phyloP scores from a whole-genome alignment of 169 alveolate genomes.

The Eimeria maxima region DNA sequence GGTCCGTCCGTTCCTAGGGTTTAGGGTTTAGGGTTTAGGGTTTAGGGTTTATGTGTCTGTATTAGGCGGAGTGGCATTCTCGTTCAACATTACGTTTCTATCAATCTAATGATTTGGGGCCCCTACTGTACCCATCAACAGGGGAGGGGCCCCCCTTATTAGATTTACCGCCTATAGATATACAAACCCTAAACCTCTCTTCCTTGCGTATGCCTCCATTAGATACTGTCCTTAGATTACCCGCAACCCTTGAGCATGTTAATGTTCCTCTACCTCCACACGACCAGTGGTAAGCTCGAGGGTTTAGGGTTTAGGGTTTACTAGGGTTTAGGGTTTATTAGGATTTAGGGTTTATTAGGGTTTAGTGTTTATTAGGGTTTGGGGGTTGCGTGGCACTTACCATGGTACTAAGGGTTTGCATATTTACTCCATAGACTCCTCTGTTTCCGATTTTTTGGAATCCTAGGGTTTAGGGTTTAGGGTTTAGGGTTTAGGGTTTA shows the following conservation, averaged over 20 bases:
- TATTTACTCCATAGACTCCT: not conserved
- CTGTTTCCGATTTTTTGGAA: not conserved
- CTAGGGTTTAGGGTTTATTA: too few relatives aligned
- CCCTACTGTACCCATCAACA: conserved; percentile 6
- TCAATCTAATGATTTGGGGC: conserved; percentile 53
- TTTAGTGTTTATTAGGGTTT: not conserved
- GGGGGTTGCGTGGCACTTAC: not conserved
- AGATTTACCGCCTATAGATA: not conserved
- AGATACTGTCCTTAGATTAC: not conserved
- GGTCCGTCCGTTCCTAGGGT: too few relatives aligned
- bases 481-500: conserved; percentile 45
- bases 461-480: conserved; percentile 35
- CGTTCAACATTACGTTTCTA: conserved; percentile 54
- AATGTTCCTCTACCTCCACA: conserved; percentile 55
- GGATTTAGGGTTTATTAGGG: not conserved
- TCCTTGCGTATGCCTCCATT: not conserved
- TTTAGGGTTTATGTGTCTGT: conserved; percentile 9
- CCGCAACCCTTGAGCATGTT: conserved; percentile 43
- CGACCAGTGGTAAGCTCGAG: conserved; percentile 27
- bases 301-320: conserved; percentile 47
- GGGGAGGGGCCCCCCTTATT: not conserved
- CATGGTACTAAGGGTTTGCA: not conserved
- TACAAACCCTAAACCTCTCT: not conserved
- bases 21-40: conserved; percentile 32
- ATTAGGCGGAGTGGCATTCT: conserved; percentile 55